Base-by-base conservation (phyloP, 139 green algal genomes). In the Tetradesmus lagerheimii region DNA sequence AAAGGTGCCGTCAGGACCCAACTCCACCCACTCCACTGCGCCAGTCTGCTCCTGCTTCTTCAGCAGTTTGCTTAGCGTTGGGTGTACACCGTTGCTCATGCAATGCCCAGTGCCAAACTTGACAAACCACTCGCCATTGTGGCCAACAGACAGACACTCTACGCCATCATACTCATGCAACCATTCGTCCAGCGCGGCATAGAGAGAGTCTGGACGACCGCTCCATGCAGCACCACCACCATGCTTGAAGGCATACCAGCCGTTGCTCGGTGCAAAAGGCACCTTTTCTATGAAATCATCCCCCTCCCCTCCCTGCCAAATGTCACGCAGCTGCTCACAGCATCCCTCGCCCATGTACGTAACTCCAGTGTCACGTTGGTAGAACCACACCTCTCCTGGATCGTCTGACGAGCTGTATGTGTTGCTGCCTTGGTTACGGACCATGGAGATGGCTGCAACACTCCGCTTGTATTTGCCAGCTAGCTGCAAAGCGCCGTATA, bases 61-160 rank as follows among this genome's bases (percentile, higher is more conserved):
- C 35, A 57, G n/a, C 50, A 76, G 11, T 64, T 25, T 20, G 18
- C 15, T 18, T 27, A 86, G 31, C 14, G 47, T 25, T 29, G 80
- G 80, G 43, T 86, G 80, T 41, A 86, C 41, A 41, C 43, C 80
- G 16, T 15, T 20, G 15, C 43, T 39, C 80, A 35, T 12, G 50
- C 16, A 35, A 23, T 75, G 23, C 25, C 80, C 43, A 74, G 15
- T 27, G 15, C 25, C 80, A 75, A 47, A 86, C 43, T 45, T 35
- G 16, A 41, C 80, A 74, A 86, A 86, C 80, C 80, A 86, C 50
- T 86, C 80, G 8, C 43, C 80, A 8, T 86, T 86, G 45, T 57
- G 45, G 45, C 45, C 45, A 9, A 57, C 45, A 29, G 53, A 66
- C 53, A 25, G 15, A 11, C 18, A 25, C 15, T 66, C 15, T 15